Base-by-base conservation (phyloP, 2,329 filamentous ascomycete genomes). In the Dendryphion nanum region DNA sequence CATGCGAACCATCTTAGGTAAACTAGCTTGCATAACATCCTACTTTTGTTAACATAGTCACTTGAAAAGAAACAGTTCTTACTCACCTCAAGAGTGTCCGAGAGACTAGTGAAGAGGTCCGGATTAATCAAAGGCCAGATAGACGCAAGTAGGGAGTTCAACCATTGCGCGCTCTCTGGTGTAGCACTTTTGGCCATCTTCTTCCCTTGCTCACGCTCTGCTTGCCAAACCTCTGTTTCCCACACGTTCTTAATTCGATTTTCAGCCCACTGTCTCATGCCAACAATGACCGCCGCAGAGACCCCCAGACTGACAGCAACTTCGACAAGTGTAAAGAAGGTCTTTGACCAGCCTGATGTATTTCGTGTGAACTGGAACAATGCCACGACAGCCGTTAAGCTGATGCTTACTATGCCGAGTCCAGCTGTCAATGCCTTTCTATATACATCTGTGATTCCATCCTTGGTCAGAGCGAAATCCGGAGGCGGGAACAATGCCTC, bases 81-180 rank as follows among this genome's bases (percentile, higher is more conserved):
- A 20, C 49, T 33, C 46, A 64, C 60, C 50, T 89, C 85, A 4
- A 89, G 74, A 18, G 79, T 85, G 51, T 89, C 85, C 1, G 80
- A 76, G 2, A 88, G 61, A 21, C 78, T 80, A 1, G 77, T 74
- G 51, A 89, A 88, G 2, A 89, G 71, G 50, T 89, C 85, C 0
- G 85, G 85, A 53, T 89, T 89, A 53, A 89, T 75, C 19, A 89
- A 71, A 0, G 83, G 83, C 85, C 85, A 89, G 4, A 88, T 74
- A 2, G 83, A 78, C 4, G 76, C 70, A 6, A 89, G 56, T 1
- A 88, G 60, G 4, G 78, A 82, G 55, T 89, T 89, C 37, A 89
- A 72, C 85, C 85, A 89, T 36, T 80, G 74, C 1, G 80, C 77
- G 0, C 83, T 84, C 50, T 85, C 84, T 4, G 84, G 79, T 1